Conservation (phyloP, 345 rosid species). For the Eucalyptus rudis region DNA sequence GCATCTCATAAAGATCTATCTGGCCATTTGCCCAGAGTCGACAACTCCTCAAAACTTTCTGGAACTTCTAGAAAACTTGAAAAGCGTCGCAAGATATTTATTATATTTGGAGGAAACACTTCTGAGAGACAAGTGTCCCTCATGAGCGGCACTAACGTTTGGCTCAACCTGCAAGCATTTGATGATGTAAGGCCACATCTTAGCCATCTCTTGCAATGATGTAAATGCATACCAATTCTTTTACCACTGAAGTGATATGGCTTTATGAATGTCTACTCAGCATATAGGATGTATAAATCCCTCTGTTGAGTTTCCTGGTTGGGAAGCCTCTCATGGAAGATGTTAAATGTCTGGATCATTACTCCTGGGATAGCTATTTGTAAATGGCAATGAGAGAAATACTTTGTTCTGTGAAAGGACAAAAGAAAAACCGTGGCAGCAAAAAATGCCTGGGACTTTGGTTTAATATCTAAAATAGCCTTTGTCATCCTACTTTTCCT, state of each 20-base stretch:
- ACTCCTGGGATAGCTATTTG: neutral
- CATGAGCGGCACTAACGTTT: conserved; percentile 92
- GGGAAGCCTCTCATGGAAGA: neutral
- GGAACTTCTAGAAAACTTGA: conserved; percentile 11
- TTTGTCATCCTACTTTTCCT: neutral
- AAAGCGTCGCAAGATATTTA: conserved; percentile 46
- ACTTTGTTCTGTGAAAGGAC: neutral
- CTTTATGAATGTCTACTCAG: neutral
- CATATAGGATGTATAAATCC: neutral
- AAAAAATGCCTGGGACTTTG: neutral
- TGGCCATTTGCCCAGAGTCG: conserved; percentile 17
- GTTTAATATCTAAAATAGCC: neutral
- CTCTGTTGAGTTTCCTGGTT: neutral
- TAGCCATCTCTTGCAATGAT: neutral
- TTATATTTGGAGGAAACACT: conserved; percentile 85
- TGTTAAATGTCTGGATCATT: neutral
- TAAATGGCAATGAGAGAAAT: neutral
- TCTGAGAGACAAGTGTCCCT: conserved; percentile 98
- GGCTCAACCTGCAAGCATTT: conserved; percentile 83
- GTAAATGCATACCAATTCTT: neutral
- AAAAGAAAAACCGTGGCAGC: neutral
- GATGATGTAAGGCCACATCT: conserved; percentile 46
- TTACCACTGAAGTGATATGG: neutral
- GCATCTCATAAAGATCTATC: conserved; percentile 21
- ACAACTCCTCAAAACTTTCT: conserved; percentile 3